Base-by-base conservation (phyloP, 2,329 filamentous ascomycete genomes). In the Fusarium pilosicola region DNA sequence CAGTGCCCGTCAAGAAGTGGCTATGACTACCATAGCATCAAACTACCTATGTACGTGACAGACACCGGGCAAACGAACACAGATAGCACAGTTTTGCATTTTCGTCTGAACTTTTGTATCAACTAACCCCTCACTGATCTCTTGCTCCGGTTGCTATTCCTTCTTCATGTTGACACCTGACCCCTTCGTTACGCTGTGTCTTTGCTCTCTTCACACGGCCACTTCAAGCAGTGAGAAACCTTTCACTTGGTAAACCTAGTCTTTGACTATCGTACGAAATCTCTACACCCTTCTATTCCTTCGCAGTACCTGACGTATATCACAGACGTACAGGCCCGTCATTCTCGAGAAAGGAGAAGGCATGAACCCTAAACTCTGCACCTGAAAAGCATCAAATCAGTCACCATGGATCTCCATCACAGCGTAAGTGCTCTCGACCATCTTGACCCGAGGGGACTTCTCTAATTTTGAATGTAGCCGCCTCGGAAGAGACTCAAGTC, bases 281-380 rank as follows among this genome's bases (percentile, higher is more conserved):
- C n/a, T 34, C 9, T 8, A 22, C 20, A 7, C 24, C 18, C n/a
- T 17, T 26, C 45, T 22, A 12, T 48, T 26, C 5, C 10, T 24
- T 10, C 18, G 2, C 2, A 7, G 10, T 22, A 39, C 42, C 54
- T 26, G 18, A 7, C 18, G 6, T 34, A 18, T 17, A 5, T 36
- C 3, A 0, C 30, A 48, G 30, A 15, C 7, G 7, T 17, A 11
- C 3, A 26, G 14, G 7, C 14, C 13, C 10, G 11, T 26, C 55
- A 26, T n/a, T 48, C 6, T 36, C 5, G 2, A 17, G 10, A 15
- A 15, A 32, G 30, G n/a, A 34, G 28, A 46, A 46, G 10, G 7
- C 39, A 48, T 57, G 30, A 36, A 28, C 3, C 30, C 9, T 15
- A 12, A 14, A 22, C n/a, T 48, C n/a, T 3, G 12, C 17, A 20